Conservation (phyloP, 192 early-diverging fungal genomes). For the Backusella mclennaniae region DNA sequence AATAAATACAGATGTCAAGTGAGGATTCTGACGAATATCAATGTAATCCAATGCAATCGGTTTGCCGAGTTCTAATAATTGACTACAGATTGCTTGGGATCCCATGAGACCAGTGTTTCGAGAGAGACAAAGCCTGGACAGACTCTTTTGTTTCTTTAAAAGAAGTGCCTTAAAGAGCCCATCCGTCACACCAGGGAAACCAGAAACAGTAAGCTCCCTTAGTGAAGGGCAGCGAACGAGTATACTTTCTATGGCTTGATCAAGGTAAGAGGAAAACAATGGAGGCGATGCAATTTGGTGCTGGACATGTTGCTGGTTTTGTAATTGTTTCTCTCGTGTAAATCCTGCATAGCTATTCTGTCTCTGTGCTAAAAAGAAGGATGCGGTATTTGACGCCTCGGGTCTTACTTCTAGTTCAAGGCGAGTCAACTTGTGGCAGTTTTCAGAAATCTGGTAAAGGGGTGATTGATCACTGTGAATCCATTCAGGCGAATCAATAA, state of each 20-base stretch:
- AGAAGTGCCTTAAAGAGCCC: not conserved
- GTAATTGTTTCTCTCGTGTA: not conserved
- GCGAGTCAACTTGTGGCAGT: not conserved
- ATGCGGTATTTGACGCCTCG: not conserved
- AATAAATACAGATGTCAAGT: slow-evolving; percentile 1
- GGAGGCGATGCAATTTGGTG: not conserved
- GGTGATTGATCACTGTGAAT: not conserved
- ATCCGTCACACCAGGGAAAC: not conserved
- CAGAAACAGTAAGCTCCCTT: not conserved
- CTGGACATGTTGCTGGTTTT: not conserved
- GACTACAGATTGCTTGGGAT: not conserved
- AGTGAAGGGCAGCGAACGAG: not conserved
- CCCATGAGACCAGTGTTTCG: not conserved
- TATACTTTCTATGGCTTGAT: slow-evolving; percentile 1
- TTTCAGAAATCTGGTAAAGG: not conserved
- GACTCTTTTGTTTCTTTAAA: not conserved
- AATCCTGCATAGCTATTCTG: not conserved
- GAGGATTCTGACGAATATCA: not conserved
- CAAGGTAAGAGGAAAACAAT: not conserved
- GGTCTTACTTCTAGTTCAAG: not conserved
- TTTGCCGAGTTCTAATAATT: not conserved
- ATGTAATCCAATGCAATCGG: not conserved
- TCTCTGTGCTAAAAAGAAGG: not conserved
- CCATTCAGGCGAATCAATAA: not conserved
- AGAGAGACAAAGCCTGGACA: not conserved